Evolutionary conservation across 2,329 filamentous ascomycete species (phyloP).

Genomic region (Pseudogymnoascus sp.): DNA sequence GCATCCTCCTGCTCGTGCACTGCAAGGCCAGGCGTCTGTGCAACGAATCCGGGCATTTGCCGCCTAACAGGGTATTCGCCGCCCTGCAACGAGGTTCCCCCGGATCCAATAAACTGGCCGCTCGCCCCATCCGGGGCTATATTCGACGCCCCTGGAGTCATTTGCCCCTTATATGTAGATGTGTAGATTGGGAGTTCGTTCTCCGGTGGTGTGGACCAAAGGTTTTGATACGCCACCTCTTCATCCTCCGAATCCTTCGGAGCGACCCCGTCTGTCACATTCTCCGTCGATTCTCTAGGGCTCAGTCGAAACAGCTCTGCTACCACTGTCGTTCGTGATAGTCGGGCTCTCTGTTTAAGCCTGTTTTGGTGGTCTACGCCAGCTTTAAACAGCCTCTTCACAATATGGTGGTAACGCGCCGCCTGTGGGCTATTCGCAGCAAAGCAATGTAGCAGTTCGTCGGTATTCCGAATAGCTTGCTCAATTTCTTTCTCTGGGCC

Average conservation of each 20-base stretch:
- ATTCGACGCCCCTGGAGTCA: neutral
- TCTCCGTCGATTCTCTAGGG: neutral
- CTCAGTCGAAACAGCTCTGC: conserved; percentile 5
- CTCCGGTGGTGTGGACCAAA: neutral
- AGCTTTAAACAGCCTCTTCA: conserved; percentile 11
- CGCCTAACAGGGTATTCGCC: neutral
- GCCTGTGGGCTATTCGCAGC: conserved; percentile 11
- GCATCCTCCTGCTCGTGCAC: neutral
- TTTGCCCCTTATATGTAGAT: neutral
- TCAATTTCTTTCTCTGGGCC: conserved; percentile 4
- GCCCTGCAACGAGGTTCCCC: neutral
- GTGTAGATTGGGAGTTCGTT: neutral
- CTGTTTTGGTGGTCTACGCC: neutral
- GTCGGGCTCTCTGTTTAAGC: neutral
- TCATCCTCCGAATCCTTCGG: neutral
- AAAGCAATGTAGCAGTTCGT: conserved; percentile 7
- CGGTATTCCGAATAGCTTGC: conserved; percentile 5
- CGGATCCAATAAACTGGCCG: neutral
- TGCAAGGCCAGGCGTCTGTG: neutral
- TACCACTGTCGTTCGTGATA: neutral
- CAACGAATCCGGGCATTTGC: neutral
- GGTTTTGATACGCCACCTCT: neutral
- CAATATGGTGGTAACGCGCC: conserved; percentile 10
- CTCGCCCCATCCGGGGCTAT: neutral
- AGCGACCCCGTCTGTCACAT: neutral